A percentile compares a stretch with the other conserved stretches of the same genome.
Conservation (phyloP, 192 early-diverging fungal species). For the Backusella sp. region DNA sequence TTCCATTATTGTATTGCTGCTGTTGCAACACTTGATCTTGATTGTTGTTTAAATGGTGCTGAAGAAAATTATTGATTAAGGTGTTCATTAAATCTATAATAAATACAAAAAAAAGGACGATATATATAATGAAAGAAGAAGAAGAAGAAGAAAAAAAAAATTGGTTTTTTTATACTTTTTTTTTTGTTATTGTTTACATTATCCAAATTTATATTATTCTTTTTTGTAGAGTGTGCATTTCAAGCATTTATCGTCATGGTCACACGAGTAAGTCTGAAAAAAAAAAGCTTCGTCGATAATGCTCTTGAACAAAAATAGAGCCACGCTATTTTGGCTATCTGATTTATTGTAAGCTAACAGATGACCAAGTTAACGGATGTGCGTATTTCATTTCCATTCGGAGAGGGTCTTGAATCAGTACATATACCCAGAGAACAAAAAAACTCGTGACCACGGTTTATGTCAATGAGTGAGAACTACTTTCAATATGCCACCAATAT, state of each 20-base stretch:
- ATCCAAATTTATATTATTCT: too few species aligned
- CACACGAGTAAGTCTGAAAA: too few species aligned
- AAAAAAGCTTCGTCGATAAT: too few species aligned
- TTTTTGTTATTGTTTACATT: not conserved
- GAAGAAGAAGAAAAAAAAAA: not conserved
- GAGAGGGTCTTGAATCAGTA: too few species aligned
- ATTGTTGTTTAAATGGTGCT: not conserved
- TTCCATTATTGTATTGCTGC: not conserved
- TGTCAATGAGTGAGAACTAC: not conserved
- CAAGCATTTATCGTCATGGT: too few species aligned
- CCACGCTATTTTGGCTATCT: too few species aligned
- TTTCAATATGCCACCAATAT: not conserved
- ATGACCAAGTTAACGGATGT: too few species aligned
- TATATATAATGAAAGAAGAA: not conserved
- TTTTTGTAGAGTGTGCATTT: too few species aligned
- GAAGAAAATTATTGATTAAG: not conserved
- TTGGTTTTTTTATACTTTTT: not conserved
- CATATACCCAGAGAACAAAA: not conserved
- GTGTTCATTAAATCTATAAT: not conserved
- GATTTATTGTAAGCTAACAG: too few species aligned
- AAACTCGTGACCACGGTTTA: not conserved
- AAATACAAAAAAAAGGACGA: not conserved
- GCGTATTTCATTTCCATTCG: too few species aligned
- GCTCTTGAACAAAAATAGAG: too few species aligned
- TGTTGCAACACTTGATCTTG: not conserved